Evolutionary conservation across 768 basidiomycete species (phyloP), one percentile per base, ranked within the genome.

Genomic region (Leccinum incarnatum): DNA sequence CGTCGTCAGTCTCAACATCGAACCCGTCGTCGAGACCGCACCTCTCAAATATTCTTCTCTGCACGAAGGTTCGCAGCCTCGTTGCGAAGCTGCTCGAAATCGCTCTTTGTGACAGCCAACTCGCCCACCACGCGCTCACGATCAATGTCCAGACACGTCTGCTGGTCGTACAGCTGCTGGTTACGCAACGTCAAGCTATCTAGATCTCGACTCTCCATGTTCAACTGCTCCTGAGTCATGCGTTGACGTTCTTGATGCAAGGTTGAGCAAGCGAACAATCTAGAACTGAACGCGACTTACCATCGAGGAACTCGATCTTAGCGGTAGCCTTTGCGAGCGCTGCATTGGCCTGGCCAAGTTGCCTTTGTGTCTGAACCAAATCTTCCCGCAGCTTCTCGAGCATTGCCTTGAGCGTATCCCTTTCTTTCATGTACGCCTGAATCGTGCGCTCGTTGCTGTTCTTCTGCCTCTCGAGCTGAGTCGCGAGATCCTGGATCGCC

Each of bases 281-380:
- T 1, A 12, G 23, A 21, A 21, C 23, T 12, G 21, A 50, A 19
- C 14, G 8, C 17, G 4, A 74, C 85, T 58, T 60, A 87, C 95
- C 93, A 30, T 83, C 80, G 27, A 93, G 78, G 67, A 84, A 87
- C 51, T 95, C 91, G 21, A 87, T 79, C 75, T 88, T 87, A 2
- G 93, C 93, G 61, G 88, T 89, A 1, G 91, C 86, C 69, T 91
- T 94, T 1, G 93, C 94, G 15, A 95, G 77, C 2, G 81, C 78
- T 25, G 90, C 83, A 53, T 81, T 79, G 15, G 87, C 78, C 46
- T 82, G 79, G 12, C 85, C 86, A 8, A 81, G 78, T 63, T 93
- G 91, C 54, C 85, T 76, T 61, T 94, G 88, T 11, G 90, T 79
- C 2, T 67, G 70, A 17, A 77, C 71, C 9, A 89, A 73, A 53